phyloP scores from a whole-genome alignment of 208 protist species.

The Lotmaria passim region DNA sequence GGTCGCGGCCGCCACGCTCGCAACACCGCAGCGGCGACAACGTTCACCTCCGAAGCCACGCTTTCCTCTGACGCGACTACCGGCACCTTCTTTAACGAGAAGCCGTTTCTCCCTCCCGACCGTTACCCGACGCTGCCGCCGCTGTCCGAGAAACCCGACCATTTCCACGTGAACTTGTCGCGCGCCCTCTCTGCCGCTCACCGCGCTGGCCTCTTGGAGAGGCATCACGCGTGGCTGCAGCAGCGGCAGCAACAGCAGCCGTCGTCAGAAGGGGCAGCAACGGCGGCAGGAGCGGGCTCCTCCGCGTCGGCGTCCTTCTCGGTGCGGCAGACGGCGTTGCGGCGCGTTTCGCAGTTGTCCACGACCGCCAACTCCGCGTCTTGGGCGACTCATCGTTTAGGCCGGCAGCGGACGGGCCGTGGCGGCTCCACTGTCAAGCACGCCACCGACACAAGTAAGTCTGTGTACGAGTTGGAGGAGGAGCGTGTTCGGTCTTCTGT shows the following conservation, averaged over 20 bases:
- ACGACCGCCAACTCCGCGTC: not conserved
- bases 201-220: constrained; percentile 23
- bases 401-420: not conserved
- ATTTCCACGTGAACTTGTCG: constrained; percentile 39
- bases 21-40: not conserved
- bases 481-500: constrained; percentile 42
- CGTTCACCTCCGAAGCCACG: not conserved
- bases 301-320: constrained; percentile 4
- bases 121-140: constrained; percentile 37
- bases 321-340: constrained; percentile 17
- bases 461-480: constrained; percentile 7
- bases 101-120: constrained; percentile 45
- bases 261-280: not conserved
- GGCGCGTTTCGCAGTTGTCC: constrained; percentile 24
- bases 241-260: constrained; percentile 15
- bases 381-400: too few species aligned
- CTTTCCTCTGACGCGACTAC: not conserved
- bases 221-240: constrained; percentile 29
- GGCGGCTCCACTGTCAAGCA: not conserved
- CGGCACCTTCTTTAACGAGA: constrained; percentile 20
- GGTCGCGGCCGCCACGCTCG: not conserved
- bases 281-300: not conserved
- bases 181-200: constrained; percentile 29
- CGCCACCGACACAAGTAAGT: not conserved
- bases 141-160: constrained; percentile 21